Evolutionary conservation across 2,329 filamentous ascomycete genomes (phyloP).

Genomic region (Ramichloridium luteum): DNA sequence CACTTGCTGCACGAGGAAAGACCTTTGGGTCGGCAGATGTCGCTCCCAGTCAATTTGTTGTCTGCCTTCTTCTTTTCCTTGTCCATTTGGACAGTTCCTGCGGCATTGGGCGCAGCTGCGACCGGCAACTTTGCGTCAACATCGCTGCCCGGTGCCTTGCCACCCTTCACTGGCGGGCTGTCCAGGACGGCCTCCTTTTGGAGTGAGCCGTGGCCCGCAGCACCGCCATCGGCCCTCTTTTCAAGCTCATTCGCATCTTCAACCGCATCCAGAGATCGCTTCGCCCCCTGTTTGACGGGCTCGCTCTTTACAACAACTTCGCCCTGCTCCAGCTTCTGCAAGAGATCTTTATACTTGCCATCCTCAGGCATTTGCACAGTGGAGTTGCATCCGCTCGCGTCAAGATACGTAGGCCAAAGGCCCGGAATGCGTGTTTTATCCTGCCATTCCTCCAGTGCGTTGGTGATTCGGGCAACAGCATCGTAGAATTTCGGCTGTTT

Average conservation of each 20-base stretch:
- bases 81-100: no score
- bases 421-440: conserved; percentile 58
- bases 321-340: background rate
- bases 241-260: conserved; percentile 1
- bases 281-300: conserved; percentile 7
- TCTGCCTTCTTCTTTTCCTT: background rate
- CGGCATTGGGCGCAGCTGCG: no score
- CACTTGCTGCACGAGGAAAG: conserved; percentile 38
- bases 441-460: conserved; percentile 66
- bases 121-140: background rate
- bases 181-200: background rate
- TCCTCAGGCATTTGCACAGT: conserved; percentile 12
- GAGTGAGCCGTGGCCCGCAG: background rate
- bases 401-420: conserved; percentile 66
- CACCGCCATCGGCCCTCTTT: conserved; percentile 4
- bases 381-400: conserved; percentile 66
- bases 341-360: conserved; percentile 1
- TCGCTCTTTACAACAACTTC: conserved; percentile 7
- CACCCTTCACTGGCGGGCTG: background rate
- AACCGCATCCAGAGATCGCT: background rate
- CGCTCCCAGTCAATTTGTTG: conserved; percentile 3
- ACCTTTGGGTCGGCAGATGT: conserved; percentile 45
- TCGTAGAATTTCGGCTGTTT: conserved; percentile 76
- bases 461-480: conserved; percentile 72
- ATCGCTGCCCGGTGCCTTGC: background rate